phyloP scores from a whole-genome alignment of 2,329 filamentous ascomycete species.

The Apiospora pterosperma region DNA sequence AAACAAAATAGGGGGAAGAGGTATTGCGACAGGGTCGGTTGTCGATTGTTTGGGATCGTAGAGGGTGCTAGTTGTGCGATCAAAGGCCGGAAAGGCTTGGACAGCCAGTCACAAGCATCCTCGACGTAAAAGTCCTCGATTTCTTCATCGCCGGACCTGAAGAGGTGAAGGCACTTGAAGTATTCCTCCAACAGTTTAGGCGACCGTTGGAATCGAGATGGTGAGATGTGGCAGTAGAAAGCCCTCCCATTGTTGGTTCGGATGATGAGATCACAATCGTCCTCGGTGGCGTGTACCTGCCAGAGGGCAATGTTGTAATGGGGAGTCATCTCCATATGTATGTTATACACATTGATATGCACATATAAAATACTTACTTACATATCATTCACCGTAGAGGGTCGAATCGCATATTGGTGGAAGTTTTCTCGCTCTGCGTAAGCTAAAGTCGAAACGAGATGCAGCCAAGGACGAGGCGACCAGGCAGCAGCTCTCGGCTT shows the following conservation, averaged over 20 bases:
- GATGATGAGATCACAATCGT: not conserved
- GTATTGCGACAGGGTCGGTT: not conserved
- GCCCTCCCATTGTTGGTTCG: not conserved
- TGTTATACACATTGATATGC: too few species aligned
- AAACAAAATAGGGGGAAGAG: not conserved
- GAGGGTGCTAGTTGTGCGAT: not conserved
- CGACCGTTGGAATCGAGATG: not conserved
- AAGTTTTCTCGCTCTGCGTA: too few species aligned
- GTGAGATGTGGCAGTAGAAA: not conserved
- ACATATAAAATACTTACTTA: too few species aligned
- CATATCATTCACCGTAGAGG: too few species aligned
- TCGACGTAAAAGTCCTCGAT: not conserved
- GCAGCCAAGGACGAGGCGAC: not conserved
- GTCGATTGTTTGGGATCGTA: not conserved
- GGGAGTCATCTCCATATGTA: not conserved
- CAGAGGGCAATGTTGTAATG: not conserved
- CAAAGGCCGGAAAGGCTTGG: not conserved
- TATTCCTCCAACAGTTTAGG: not conserved
- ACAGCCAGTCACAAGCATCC: not conserved
- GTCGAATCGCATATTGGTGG: too few species aligned
- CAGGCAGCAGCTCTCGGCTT: not conserved
- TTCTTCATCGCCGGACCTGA: not conserved
- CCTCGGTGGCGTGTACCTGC: not conserved
- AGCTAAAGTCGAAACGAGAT: not conserved
- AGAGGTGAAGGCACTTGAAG: not conserved